Evolutionary conservation across 768 basidiomycete species (phyloP).

Genomic region (Suillus bovinus): DNA sequence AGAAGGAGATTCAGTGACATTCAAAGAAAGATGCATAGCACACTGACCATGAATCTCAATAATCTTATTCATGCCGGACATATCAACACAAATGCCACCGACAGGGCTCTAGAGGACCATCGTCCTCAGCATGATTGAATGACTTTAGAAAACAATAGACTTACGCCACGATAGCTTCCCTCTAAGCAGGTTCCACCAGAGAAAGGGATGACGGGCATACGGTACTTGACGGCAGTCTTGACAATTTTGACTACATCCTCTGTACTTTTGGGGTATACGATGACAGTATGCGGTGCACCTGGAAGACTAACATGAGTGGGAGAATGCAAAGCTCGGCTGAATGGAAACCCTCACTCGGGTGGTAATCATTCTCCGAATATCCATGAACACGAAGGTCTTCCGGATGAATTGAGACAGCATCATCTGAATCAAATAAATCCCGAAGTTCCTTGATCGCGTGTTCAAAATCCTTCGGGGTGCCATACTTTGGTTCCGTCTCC

Average conservation of each 20-base stretch:
- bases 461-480: slow-evolving; percentile 52
- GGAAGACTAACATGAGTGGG: slow-evolving; percentile 7
- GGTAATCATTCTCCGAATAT: slow-evolving; percentile 50
- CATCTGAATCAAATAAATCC: slow-evolving; percentile 34
- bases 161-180: slow-evolving; percentile 69
- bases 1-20: background rate
- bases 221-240: slow-evolving; percentile 69
- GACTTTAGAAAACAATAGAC: slow-evolving; percentile 20
- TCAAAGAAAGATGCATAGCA: background rate
- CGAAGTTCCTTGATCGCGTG: slow-evolving; percentile 53
- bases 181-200: slow-evolving; percentile 84
- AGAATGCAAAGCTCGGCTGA: background rate
- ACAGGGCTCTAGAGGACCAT: slow-evolving; percentile 16
- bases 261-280: slow-evolving; percentile 66
- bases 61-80: slow-evolving; percentile 79
- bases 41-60: slow-evolving; percentile 66
- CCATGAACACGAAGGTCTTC: slow-evolving; percentile 57
- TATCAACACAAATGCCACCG: slow-evolving; percentile 79
- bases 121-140: background rate
- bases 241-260: slow-evolving; percentile 84
- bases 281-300: slow-evolving; percentile 54
- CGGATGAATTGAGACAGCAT: slow-evolving; percentile 48
- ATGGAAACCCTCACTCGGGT: slow-evolving; percentile 41
- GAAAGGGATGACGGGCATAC: slow-evolving; percentile 77
- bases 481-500: slow-evolving; percentile 40